Base-by-base conservation (phyloP, 306 rosid genomes). In the Delonix regia region DNA sequence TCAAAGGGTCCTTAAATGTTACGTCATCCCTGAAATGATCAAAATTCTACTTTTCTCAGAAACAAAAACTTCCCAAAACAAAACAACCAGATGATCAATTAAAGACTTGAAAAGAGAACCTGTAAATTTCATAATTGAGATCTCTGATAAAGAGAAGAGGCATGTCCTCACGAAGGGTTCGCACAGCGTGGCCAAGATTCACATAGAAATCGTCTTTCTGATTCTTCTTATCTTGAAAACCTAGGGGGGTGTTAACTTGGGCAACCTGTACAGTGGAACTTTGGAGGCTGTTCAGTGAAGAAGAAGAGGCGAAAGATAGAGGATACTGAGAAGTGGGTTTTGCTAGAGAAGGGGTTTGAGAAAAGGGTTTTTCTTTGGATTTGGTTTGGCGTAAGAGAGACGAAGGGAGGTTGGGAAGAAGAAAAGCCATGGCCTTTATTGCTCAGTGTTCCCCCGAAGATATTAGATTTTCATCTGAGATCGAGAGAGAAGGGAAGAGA, bases 81-180 rank as follows among this genome's bases (percentile, higher is more conserved):
- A 87, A 76, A 14, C 56, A 56, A 3, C 78, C 52, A 79, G 1
- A 41, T 38, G 0, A 39, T 62, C 71, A 19, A 5, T 57, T 59
- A 11, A 55, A 75, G 19, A 73, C 41, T 69, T 67, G 64, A 47
- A 79, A 71, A 77, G 83, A 49, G 64, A 13, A 90, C 97, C 99
- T 90, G 82, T 94, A 94, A 73, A 94, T 94, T 73, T 88, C 91
- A 82, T 92, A 94, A 79, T 88, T 92, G 85, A 94, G 98, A 85
- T 95, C 99, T 65, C 84, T 86, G 81, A 86, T 27, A 87, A 95
- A 95, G 80, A 95, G 79, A 47, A 85, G 49, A 51, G 99, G 98
- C 41, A 91, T 24, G 77, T 95, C 98, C 61, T 95, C 99, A 21
- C 98, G 97, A 14, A 95, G 93, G 1, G 98, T 92, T 75, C 99